Conservation (phyloP, 345 rosid species). For the Linum usitatissimum region DNA sequence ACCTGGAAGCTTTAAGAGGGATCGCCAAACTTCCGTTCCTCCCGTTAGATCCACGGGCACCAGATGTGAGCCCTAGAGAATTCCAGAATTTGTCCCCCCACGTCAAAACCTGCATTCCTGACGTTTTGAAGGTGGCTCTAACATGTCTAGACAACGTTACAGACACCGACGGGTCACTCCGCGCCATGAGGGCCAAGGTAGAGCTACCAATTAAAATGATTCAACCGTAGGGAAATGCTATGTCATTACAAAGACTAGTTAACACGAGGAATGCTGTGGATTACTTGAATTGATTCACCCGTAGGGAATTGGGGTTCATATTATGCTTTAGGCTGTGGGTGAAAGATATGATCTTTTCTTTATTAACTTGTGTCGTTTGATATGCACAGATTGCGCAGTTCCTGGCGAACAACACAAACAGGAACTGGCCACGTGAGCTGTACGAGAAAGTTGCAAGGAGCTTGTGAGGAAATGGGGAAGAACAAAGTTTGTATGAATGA, state of each 20-base stretch:
- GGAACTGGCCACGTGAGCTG: conserved; percentile 1
- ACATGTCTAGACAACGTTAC: conserved; percentile 77
- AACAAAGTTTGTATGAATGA: too few relatives aligned
- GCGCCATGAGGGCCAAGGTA: conserved; percentile 91
- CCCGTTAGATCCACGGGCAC: conserved; percentile 73
- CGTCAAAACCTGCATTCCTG: conserved; percentile 84
- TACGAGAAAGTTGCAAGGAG: background rate
- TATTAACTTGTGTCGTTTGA: background rate
- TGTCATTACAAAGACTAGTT: too few relatives aligned
- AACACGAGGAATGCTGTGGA: too few relatives aligned
- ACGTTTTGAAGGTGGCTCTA: conserved; percentile 68
- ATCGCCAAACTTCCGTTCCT: conserved; percentile 85
- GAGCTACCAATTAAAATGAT: background rate
- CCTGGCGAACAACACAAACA: background rate
- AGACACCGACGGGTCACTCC: conserved; percentile 83
- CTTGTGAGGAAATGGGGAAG: background rate
- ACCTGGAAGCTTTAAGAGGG: conserved; percentile 83
- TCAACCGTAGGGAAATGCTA: too few relatives aligned
- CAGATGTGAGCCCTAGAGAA: conserved; percentile 37
- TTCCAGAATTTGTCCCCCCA: conserved; percentile 69
- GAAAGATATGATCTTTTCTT: too few relatives aligned
- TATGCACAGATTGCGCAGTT: background rate
- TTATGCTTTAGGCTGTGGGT: too few relatives aligned
- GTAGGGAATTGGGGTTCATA: too few relatives aligned
- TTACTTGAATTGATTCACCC: too few relatives aligned